These are phyloP conservation scores for Paramyrothecium sp. DNA, from an alignment of 2,329 filamentous ascomycete genomes.

Conservation along the genomic window DNA sequence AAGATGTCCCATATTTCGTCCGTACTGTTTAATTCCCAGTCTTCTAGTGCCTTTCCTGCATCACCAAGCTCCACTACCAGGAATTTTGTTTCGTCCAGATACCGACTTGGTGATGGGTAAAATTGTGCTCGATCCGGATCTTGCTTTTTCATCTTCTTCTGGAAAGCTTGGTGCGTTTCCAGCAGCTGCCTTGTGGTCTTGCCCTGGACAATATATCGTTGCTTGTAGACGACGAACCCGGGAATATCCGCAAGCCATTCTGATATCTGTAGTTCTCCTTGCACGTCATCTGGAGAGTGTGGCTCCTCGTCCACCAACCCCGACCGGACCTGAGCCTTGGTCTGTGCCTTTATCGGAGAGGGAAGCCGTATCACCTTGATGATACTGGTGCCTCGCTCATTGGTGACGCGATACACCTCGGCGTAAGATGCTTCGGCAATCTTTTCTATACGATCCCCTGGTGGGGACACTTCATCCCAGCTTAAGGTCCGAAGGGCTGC, in stretches of 20 bases:
- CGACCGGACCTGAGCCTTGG: slow-evolving; percentile 51
- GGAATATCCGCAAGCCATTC: slow-evolving; percentile 63
- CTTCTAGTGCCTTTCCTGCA: slow-evolving; percentile 59
- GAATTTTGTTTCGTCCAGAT: slow-evolving; percentile 56
- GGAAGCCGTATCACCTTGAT: slow-evolving; percentile 63
- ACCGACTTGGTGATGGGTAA: slow-evolving; percentile 61
- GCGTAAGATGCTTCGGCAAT: slow-evolving; percentile 67
- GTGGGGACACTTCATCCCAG: slow-evolving; percentile 58
- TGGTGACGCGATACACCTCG: slow-evolving; percentile 63
- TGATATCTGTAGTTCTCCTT: slow-evolving; percentile 61
- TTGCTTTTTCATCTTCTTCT: slow-evolving; percentile 50
- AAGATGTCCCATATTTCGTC: slow-evolving; percentile 64
- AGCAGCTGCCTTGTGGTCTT: slow-evolving; percentile 51
- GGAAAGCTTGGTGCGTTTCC: slow-evolving; percentile 59
- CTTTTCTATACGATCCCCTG: slow-evolving; percentile 54
- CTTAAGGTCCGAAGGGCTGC: slow-evolving; percentile 40
- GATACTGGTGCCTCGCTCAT: slow-evolving; percentile 59
- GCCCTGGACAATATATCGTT: slow-evolving; percentile 58
- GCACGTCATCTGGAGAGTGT: slow-evolving; percentile 51
- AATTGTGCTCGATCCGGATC: slow-evolving; percentile 58
- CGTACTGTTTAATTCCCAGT: slow-evolving; percentile 47
- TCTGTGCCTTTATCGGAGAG: slow-evolving; percentile 57
- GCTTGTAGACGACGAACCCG: slow-evolving; percentile 66
- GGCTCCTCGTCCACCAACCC: slow-evolving; percentile 60
- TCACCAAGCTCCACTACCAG: slow-evolving; percentile 63